Percentiles rank a stretch among this genome's conserved stretches.
phyloP scores from a whole-genome alignment of 495 filamentous ascomycete genomes.

The Amniculicola lignicola region DNA sequence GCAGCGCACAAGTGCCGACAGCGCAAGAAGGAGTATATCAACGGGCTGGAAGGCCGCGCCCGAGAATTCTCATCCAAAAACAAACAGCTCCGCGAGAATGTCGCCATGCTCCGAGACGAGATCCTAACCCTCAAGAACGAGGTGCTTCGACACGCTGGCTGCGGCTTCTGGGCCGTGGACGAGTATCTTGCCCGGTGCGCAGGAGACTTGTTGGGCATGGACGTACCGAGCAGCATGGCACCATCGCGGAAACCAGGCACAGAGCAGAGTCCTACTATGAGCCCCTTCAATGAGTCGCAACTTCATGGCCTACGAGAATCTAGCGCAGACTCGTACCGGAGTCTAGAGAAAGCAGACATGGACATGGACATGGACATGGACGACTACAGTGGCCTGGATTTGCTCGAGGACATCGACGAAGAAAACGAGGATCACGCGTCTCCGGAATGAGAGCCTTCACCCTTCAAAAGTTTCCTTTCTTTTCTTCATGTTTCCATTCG shows the following conservation, averaged over 20 bases:
- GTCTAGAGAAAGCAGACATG: neutral
- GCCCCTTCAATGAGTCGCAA: neutral
- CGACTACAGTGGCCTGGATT: slow-evolving; percentile 39
- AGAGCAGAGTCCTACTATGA: neutral
- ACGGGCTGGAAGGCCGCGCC: slow-evolving; percentile 31
- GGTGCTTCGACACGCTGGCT: slow-evolving; percentile 44
- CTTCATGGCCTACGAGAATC: neutral
- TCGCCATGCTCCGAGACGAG: slow-evolving; percentile 43
- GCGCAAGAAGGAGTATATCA: slow-evolving; percentile 69
- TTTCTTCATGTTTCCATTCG: no score
- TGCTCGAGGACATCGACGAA: slow-evolving; percentile 54
- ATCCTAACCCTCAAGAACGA: slow-evolving; percentile 45
- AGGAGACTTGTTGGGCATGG: slow-evolving; percentile 45
- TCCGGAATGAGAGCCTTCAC: no score
- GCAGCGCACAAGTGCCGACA: slow-evolving; percentile 84
- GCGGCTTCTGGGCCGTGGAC: slow-evolving; percentile 39
- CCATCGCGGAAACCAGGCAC: neutral
- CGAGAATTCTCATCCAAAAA: slow-evolving; percentile 33
- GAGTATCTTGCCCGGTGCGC: slow-evolving; percentile 31
- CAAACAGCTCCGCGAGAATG: slow-evolving; percentile 28
- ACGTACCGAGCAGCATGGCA: no score
- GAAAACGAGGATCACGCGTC: slow-evolving; percentile 67
- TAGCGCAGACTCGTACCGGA: neutral
- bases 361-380: neutral
- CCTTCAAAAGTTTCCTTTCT: no score